These are phyloP conservation scores for Colletotrichum sp. DNA, from an alignment of 2,329 filamentous ascomycete genomes.

Conservation along the genomic window DNA sequence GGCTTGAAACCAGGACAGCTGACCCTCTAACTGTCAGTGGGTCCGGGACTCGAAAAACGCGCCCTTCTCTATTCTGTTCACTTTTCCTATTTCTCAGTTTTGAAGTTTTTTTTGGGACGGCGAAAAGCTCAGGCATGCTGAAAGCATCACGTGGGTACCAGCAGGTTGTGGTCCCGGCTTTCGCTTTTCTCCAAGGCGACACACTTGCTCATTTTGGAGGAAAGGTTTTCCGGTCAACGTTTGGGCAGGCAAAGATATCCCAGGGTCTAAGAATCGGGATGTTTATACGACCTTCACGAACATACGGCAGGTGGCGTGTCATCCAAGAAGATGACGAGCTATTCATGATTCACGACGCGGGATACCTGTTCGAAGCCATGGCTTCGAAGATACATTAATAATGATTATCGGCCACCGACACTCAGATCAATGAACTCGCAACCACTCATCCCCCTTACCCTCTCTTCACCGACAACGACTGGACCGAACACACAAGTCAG, in stretches of 20 bases:
- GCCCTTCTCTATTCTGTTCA: neutral
- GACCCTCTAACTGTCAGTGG: neutral
- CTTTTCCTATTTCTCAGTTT: neutral
- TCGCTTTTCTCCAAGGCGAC: neutral
- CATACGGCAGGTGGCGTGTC: constrained; percentile 14
- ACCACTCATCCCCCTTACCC: neutral
- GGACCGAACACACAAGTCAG: constrained; percentile 10
- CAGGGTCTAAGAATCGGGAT: constrained; percentile 2
- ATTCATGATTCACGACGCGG: constrained; percentile 16
- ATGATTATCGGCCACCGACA: constrained; percentile 15
- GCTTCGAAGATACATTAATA: constrained; percentile 20
- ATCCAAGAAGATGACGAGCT: neutral
- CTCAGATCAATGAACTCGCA: neutral
- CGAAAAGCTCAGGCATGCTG: neutral
- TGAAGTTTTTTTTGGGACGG: neutral
- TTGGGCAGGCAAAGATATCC: constrained; percentile 19
- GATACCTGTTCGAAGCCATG: constrained; percentile 22
- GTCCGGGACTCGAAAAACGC: constrained; percentile 5
- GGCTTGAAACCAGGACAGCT: neutral
- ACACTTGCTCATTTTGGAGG: constrained; percentile 14
- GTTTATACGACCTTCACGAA: constrained; percentile 11
- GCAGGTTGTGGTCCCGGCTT: neutral
- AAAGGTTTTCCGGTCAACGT: constrained; percentile 18
- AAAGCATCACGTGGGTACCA: neutral
- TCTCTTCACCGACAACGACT: neutral